Percentiles rank a stretch among this genome's conserved stretches.
Conservation (phyloP, 2,329 filamentous ascomycete genomes). For the Calcarisporium arbuscula region DNA sequence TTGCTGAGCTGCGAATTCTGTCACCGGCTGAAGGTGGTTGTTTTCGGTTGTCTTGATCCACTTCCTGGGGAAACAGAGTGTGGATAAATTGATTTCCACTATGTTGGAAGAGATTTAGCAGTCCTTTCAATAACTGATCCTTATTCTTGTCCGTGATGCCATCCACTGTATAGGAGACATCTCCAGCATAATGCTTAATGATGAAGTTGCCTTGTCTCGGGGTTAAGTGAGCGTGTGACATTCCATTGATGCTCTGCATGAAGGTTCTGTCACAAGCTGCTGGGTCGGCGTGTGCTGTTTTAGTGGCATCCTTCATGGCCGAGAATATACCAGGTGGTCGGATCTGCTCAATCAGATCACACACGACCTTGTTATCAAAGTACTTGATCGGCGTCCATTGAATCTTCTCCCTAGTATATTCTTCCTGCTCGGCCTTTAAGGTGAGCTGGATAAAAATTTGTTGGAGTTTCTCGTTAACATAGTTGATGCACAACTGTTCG, state of each 20-base stretch:
- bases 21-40: constrained; percentile 92
- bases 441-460: constrained; percentile 99
- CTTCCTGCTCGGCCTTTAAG: constrained; percentile 92
- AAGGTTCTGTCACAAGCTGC: constrained; percentile 93
- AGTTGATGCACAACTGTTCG: constrained; percentile 98
- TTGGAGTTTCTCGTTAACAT: constrained; percentile 98
- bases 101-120: constrained; percentile 77
- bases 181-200: constrained; percentile 97
- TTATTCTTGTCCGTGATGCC: constrained; percentile 99
- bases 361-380: constrained; percentile 99
- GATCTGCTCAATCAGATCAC: constrained; percentile 89
- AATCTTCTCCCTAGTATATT: constrained; percentile 93
- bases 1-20: constrained; percentile 91
- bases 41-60: constrained; percentile 93
- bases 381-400: constrained; percentile 99
- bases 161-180: constrained; percentile 88
- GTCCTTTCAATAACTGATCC: constrained; percentile 89
- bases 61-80: constrained; percentile 81
- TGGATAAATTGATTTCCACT: constrained; percentile 85
- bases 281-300: constrained; percentile 95
- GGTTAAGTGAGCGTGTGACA: constrained; percentile 87
- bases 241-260: constrained; percentile 84
- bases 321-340: constrained; percentile 90
- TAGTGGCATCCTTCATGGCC: constrained; percentile 93
- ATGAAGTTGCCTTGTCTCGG: constrained; percentile 94